A percentile compares a stretch with the other conserved stretches of the same genome.
phyloP scores from a whole-genome alignment of 305 asterid species.

The Fraxinus velutina region DNA sequence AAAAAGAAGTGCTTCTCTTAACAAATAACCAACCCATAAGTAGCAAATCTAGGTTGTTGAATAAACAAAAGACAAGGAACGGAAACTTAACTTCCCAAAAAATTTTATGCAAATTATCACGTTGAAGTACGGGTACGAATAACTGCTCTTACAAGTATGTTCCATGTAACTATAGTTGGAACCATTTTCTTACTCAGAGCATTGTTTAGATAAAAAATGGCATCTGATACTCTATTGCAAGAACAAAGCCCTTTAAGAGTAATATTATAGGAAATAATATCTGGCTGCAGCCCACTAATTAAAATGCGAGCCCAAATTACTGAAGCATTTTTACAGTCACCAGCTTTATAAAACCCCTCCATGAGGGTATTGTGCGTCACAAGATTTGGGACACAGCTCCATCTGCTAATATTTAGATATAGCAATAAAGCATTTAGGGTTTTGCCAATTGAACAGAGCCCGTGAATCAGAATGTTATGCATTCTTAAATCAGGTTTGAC shows the following conservation, averaged over 20 bases:
- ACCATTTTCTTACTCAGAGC: slow-evolving; percentile 53
- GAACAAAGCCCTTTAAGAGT: slow-evolving; percentile 83
- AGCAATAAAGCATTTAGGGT: slow-evolving; percentile 48
- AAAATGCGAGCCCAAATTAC: slow-evolving; percentile 78
- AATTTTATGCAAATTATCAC: slow-evolving; percentile 21
- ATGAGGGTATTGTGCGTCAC: slow-evolving; percentile 77
- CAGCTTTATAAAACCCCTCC: slow-evolving; percentile 83
- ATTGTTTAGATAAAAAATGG: slow-evolving; percentile 54
- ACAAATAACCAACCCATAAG: not conserved
- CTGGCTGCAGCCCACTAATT: slow-evolving; percentile 62
- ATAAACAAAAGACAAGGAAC: not conserved
- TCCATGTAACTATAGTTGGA: slow-evolving; percentile 82
- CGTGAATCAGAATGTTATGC: slow-evolving; percentile 89
- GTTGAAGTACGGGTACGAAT: slow-evolving; percentile 31
- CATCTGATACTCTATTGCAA: slow-evolving; percentile 58
- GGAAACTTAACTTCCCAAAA: slow-evolving; percentile 32
- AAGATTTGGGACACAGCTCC: slow-evolving; percentile 61
- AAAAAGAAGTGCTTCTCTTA: not conserved
- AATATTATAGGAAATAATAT: slow-evolving; percentile 82
- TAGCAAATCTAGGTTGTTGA: slow-evolving; percentile 1
- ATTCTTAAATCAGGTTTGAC: slow-evolving; percentile 74
- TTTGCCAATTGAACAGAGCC: slow-evolving; percentile 71
- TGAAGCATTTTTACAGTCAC: slow-evolving; percentile 57
- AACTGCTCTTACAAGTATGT: slow-evolving; percentile 86
- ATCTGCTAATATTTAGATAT: slow-evolving; percentile 58